A percentile compares a stretch with the other conserved stretches of the same genome.
Evolutionary conservation across 129 eudicot genomes (phyloP).

Genomic region (Dittrichia graveolens): DNA sequence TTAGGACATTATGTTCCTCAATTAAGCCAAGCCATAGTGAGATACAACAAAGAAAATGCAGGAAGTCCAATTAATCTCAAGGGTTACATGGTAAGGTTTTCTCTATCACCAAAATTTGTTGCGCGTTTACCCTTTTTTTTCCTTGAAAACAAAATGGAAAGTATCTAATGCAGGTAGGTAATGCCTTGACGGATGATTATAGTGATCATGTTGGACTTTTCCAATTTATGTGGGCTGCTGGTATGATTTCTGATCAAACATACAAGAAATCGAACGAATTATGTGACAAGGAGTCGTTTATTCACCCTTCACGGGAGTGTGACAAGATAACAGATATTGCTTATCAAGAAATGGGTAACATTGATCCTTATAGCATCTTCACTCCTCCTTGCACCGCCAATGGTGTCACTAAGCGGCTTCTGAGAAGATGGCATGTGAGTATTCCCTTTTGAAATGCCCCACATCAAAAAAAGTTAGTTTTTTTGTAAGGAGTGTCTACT

Average conservation of each 20-base stretch:
- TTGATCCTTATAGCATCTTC: constrained; percentile 88
- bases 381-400: constrained; percentile 85
- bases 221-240: constrained; percentile 89
- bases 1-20: constrained; percentile 98
- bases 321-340: constrained; percentile 48
- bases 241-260: constrained; percentile 90
- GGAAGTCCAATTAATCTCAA: constrained; percentile 59
- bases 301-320: constrained; percentile 57
- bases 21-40: constrained; percentile 84
- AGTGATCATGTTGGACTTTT: constrained; percentile 77
- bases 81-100: constrained; percentile 82
- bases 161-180: constrained; percentile 72
- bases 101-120: constrained; percentile 9
- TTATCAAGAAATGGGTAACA: constrained; percentile 73
- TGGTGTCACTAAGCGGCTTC: constrained; percentile 36
- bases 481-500: not conserved
- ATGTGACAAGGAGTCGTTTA: constrained; percentile 64
- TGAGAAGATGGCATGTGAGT: constrained; percentile 75
- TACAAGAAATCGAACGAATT: constrained; percentile 61
- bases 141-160: not conserved
- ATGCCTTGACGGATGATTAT: constrained; percentile 79
- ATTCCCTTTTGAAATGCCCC: not conserved
- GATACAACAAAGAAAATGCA: constrained; percentile 46
- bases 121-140: not conserved
- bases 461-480: not conserved